Percentiles rank a stretch among this genome's conserved stretches.
These are phyloP conservation scores for Hypoxylon rickii DNA, from an alignment of 495 filamentous ascomycete genomes.

Conservation along the genomic window DNA sequence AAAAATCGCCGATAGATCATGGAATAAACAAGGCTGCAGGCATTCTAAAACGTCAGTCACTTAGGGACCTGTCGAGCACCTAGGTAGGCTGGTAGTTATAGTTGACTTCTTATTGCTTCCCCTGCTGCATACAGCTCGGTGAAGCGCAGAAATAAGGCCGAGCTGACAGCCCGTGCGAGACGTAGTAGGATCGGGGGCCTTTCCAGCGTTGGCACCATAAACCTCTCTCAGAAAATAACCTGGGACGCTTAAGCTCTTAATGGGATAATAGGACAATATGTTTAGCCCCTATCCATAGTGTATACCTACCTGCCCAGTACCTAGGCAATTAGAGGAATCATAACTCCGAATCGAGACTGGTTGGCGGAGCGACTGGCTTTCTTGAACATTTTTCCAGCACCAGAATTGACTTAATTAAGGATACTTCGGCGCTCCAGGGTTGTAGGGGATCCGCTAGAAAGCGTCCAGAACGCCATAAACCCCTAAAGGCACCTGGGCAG, in stretches of 20 bases:
- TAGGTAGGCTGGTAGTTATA: too few species aligned
- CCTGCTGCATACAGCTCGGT: neutral
- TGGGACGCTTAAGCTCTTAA: too few species aligned
- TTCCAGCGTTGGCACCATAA: neutral
- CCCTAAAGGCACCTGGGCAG: too few species aligned
- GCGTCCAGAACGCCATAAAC: conserved; percentile 14
- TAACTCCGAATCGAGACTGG: conserved; percentile 3
- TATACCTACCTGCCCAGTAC: too few species aligned
- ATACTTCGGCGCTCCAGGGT: conserved; percentile 3
- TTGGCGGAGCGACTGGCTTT: conserved; percentile 23
- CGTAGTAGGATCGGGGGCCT: neutral
- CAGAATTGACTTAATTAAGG: conserved; percentile 17
- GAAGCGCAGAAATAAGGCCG: conserved; percentile 3
- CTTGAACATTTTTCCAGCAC: conserved; percentile 7
- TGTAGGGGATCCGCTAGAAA: conserved; percentile 16
- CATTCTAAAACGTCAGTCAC: conserved; percentile 9
- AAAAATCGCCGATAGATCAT: conserved; percentile 7
- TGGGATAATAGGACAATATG: too few species aligned
- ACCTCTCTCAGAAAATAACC: neutral
- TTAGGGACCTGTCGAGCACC: neutral
- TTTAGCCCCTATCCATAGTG: too few species aligned
- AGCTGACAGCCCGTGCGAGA: neutral
- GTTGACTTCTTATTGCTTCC: conserved; percentile 12
- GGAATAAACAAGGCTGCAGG: neutral
- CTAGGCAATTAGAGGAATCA: too few species aligned